Evolutionary conservation across 2,329 filamentous ascomycete genomes (phyloP), one percentile per base, ranked within the genome.

Genomic region (Rugonectria rugulosa): DNA sequence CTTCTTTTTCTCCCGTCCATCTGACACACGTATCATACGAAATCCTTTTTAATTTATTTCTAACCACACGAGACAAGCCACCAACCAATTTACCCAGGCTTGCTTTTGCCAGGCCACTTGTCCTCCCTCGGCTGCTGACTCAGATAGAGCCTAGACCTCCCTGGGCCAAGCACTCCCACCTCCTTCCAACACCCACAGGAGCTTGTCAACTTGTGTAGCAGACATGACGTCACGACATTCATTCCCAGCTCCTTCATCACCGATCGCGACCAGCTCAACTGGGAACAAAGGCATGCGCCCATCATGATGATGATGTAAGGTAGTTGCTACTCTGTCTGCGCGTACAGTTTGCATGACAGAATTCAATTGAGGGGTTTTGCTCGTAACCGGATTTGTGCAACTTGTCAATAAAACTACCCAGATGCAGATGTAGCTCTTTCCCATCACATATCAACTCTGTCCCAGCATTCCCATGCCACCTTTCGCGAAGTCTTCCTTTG

Each of bases 181-280:
- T 6, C 7, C 8, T 45, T 20, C 27, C 27, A 23, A 45, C n/a
- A 20, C 21, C 55, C 40, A 38, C 34, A 12, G 10, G 34, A 48
- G 15, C 27, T 41, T n/a, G n/a, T n/a, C n/a, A 7, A 17, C 17
- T 38, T 38, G 53, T 51, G 49, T 56, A 44, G 42, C 40, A 46
- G n/a, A 37, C 61, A 66, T 67, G 64, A 67, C 64, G 64, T 67
- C 64, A 67, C 61, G 57, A 57, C 45, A 53, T 44, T 41, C 49
- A 23, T 52, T 59, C n/a, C 31, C 23, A 54, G 41, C 53, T 60
- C 49, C 41, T 42, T 54, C 48, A 47, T 52, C 55, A 40, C 51
- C 49, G 14, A 47, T 37, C 47, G 19, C 32, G 32, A 15, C 14
- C 32, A 20, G 23, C 17, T 43, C 29, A 11, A 38, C n/a, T n/a